phyloP scores from a whole-genome alignment of 306 rosid genomes.

The Astragalus glycyphyllos region DNA sequence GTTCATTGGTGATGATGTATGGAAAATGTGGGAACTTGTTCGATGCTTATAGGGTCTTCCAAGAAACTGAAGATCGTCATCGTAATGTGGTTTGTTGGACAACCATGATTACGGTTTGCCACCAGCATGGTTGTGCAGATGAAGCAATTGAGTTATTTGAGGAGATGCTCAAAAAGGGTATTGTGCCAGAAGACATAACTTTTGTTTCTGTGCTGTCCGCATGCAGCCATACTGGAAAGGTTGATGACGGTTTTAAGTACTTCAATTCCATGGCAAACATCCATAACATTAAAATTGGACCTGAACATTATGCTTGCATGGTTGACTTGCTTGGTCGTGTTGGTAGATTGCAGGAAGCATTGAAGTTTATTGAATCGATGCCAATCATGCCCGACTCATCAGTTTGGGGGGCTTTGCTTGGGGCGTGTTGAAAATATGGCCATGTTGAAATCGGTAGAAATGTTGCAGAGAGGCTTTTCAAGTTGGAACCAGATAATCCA shows the following conservation, averaged over 20 bases:
- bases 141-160: slow-evolving; percentile 58
- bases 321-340: slow-evolving; percentile 73
- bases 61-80: slow-evolving; percentile 50
- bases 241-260: slow-evolving; percentile 60
- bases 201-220: slow-evolving; percentile 70
- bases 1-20: slow-evolving; percentile 67
- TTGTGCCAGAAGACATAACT: slow-evolving; percentile 60
- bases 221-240: slow-evolving; percentile 65
- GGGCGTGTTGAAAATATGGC: slow-evolving; percentile 63
- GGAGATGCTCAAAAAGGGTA: slow-evolving; percentile 59
- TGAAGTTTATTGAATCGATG: slow-evolving; percentile 60
- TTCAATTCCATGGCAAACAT: slow-evolving; percentile 59
- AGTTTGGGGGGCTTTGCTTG: slow-evolving; percentile 70
- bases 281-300: slow-evolving; percentile 53
- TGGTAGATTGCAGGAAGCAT: slow-evolving; percentile 61
- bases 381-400: slow-evolving; percentile 61
- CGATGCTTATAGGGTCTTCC: slow-evolving; percentile 53
- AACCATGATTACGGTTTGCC: slow-evolving; percentile 63
- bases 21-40: slow-evolving; percentile 64
- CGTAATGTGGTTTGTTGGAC: slow-evolving; percentile 71
- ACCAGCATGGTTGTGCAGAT: slow-evolving; percentile 68
- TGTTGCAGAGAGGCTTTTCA: slow-evolving; percentile 60
- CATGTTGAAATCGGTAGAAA: slow-evolving; percentile 64
- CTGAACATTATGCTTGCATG: slow-evolving; percentile 75
- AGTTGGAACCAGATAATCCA: slow-evolving; percentile 69